These are phyloP conservation scores for Andrographis paniculata DNA, from an alignment of 305 asterid species.

Conservation along the genomic window DNA sequence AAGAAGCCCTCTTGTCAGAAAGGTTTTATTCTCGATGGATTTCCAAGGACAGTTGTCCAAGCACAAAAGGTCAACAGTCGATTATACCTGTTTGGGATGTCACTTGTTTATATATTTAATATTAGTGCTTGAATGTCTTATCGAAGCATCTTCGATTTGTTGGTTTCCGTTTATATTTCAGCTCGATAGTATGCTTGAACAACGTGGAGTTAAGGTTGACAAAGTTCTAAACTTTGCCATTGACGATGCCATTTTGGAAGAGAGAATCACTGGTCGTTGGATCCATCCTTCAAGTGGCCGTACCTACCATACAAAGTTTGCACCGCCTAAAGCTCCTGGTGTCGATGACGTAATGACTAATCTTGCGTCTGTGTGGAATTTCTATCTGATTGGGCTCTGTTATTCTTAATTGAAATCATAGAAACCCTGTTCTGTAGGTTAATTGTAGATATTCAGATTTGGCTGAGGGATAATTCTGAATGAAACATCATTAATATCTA, in stretches of 20 bases:
- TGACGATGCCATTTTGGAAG: conserved; percentile 75
- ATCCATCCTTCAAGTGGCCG: conserved; percentile 82
- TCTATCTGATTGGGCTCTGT: not conserved
- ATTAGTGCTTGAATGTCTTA: not conserved
- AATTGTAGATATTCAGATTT: not conserved
- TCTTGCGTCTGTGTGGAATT: not conserved
- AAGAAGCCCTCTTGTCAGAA: conserved; percentile 80
- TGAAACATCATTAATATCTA: too few species aligned
- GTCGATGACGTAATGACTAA: conserved; percentile 45
- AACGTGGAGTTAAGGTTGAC: conserved; percentile 75
- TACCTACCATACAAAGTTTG: conserved; percentile 64
- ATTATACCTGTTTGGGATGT: not conserved
- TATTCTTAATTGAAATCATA: not conserved
- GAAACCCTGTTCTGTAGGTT: not conserved
- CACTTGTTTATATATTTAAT: too few species aligned
- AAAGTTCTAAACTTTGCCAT: conserved; percentile 84
- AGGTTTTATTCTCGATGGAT: conserved; percentile 94
- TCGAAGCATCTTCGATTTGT: conserved; percentile 8
- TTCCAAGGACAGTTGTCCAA: conserved; percentile 88
- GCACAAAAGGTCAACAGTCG: conserved; percentile 47
- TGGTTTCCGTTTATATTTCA: conserved; percentile 18
- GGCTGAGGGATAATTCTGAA: not conserved
- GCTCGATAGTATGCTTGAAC: conserved; percentile 93
- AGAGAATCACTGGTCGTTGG: conserved; percentile 86
- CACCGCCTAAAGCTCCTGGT: conserved; percentile 66